phyloP scores from a whole-genome alignment of 148 eudicot species.

The Rhododendron mucronatum region DNA sequence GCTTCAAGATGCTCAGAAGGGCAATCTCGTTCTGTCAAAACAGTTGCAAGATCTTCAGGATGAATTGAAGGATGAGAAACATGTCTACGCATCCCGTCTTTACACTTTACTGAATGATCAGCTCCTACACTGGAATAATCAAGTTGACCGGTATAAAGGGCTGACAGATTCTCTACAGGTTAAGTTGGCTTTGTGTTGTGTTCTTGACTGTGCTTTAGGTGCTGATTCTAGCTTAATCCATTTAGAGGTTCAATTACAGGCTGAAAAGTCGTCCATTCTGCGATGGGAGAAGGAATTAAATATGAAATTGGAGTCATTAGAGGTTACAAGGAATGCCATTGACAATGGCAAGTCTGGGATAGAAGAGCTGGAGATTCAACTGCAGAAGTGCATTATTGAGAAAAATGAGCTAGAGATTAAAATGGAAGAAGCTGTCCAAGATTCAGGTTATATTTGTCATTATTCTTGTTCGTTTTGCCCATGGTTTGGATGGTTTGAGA shows the following conservation, averaged over 20 bases:
- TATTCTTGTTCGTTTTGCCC: slow-evolving; percentile 2
- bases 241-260: slow-evolving; percentile 43
- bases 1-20: slow-evolving; percentile 86
- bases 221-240: slow-evolving; percentile 11
- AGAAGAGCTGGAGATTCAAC: slow-evolving; percentile 63
- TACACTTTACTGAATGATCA: slow-evolving; percentile 78
- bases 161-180: slow-evolving; percentile 84
- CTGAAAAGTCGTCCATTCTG: slow-evolving; percentile 61
- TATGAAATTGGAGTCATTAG: slow-evolving; percentile 50
- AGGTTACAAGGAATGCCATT: slow-evolving; percentile 38
- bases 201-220: slow-evolving; percentile 5
- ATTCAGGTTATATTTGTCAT: slow-evolving; percentile 52
- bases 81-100: slow-evolving; percentile 62
- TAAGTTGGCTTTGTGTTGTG: slow-evolving; percentile 12
- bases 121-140: slow-evolving; percentile 85
- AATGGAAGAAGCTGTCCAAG: slow-evolving; percentile 94
- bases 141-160: slow-evolving; percentile 59
- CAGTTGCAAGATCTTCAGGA: slow-evolving; percentile 88
- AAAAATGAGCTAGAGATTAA: slow-evolving; percentile 78
- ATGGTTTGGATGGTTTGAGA: slow-evolving; percentile 8
- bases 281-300: slow-evolving; percentile 82
- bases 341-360: slow-evolving; percentile 55
- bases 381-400: slow-evolving; percentile 47
- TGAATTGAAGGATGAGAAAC: slow-evolving; percentile 71
- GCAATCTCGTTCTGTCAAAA: slow-evolving; percentile 54